phyloP scores from a whole-genome alignment of 139 green algal species.

The Coelastrella sp. region DNA sequence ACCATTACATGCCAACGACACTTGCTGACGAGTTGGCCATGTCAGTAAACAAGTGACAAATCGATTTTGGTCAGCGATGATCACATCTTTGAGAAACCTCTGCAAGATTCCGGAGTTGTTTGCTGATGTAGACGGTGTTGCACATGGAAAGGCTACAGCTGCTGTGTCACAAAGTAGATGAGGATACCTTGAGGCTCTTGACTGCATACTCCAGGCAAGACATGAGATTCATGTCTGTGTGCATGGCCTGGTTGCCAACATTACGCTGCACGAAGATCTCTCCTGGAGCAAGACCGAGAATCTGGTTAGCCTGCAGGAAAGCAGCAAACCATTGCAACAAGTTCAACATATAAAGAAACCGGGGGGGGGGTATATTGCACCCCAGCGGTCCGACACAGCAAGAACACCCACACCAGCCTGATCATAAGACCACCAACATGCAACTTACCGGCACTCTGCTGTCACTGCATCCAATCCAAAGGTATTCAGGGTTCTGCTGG shows the following conservation, averaged over 20 bases:
- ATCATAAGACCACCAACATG: no score
- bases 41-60: no score
- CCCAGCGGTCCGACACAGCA: no score
- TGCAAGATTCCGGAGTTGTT: not conserved
- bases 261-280: slow-evolving; percentile 91
- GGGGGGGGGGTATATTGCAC: no score
- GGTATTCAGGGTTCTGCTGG: slow-evolving; percentile 78
- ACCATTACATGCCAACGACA: not conserved
- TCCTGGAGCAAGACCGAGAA: slow-evolving; percentile 78
- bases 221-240: slow-evolving; percentile 89
- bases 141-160: no score
- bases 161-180: not conserved
- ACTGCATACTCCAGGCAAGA: slow-evolving; percentile 82
- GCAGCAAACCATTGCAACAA: not conserved
- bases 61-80: no score
- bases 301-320: slow-evolving; percentile 73
- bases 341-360: no score
- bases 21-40: not conserved
- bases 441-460: slow-evolving; percentile 69
- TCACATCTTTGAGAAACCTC: no score
- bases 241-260: slow-evolving; percentile 85
- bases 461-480: slow-evolving; percentile 89
- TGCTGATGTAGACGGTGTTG: not conserved
- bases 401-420: no score
- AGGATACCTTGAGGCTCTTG: slow-evolving; percentile 69